Conservation (phyloP, 345 rosid genomes). For the Carallia pectinifolia region DNA sequence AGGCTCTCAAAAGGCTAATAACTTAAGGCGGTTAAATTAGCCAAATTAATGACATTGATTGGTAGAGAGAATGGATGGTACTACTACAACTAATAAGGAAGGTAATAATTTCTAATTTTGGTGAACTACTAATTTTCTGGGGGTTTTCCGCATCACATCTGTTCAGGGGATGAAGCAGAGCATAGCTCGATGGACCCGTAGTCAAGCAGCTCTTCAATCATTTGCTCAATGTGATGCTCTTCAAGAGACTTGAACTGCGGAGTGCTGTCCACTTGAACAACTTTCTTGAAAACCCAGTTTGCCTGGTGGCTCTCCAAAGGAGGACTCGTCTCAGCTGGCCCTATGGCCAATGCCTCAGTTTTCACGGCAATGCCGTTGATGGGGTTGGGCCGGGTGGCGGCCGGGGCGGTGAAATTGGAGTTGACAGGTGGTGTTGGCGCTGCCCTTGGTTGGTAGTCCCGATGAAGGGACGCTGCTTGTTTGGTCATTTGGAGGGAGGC, state of each 20-base stretch:
- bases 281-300: conserved; percentile 45
- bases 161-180: conserved; percentile 41
- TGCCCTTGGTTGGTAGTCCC: conserved; percentile 24
- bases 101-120: not conserved
- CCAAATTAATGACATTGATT: conserved; percentile 25
- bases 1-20: conserved; percentile 16
- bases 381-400: not conserved
- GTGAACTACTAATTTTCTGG: too few relatives aligned
- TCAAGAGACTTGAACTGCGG: conserved; percentile 58
- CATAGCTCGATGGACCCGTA: conserved; percentile 81
- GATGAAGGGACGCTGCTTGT: conserved; percentile 40
- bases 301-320: conserved; percentile 34
- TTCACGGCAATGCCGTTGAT: conserved; percentile 28
- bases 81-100: not conserved
- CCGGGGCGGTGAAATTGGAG: not conserved
- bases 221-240: conserved; percentile 91
- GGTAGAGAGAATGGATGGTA: conserved; percentile 7
- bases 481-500: conserved; percentile 87
- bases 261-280: conserved; percentile 22
- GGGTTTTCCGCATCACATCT: conserved; percentile 22
- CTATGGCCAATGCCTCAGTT: conserved; percentile 19
- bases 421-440: conserved; percentile 23
- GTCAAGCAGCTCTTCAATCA: conserved; percentile 89
- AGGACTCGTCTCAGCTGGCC: conserved; percentile 27
- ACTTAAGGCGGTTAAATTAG: conserved; percentile 33